These are phyloP conservation scores for Lachancea dasiensis DNA, from an alignment of 805 yeast genomes.

Conservation along the genomic window DNA sequence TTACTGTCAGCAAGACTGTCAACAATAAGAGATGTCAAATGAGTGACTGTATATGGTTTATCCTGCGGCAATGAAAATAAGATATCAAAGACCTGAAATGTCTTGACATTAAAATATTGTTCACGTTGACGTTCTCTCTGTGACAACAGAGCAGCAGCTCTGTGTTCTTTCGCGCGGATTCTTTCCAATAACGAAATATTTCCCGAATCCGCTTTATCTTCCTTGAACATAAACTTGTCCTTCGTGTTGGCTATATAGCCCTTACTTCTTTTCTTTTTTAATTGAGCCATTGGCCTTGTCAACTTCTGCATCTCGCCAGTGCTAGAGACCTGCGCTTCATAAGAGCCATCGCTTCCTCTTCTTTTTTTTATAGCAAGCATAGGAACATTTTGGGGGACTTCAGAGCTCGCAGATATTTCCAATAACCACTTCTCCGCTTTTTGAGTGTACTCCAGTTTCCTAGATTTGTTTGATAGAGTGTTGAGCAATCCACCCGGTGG, in stretches of 20 bases:
- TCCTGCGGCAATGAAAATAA: slow-evolving; percentile 19
- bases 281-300: slow-evolving; percentile 1
- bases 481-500: slow-evolving; percentile 18
- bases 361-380: slow-evolving; percentile 20
- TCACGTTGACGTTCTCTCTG: slow-evolving; percentile 25
- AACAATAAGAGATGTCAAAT: slow-evolving; percentile 23
- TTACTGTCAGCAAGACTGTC: slow-evolving; percentile 30
- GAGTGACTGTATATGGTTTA: slow-evolving; percentile 28
- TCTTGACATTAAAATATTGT: slow-evolving; percentile 26
- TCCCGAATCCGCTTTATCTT: slow-evolving; percentile 13
- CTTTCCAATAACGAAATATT: slow-evolving; percentile 25
- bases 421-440: slow-evolving; percentile 22
- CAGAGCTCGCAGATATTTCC: neutral
- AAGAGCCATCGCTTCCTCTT: slow-evolving; percentile 16
- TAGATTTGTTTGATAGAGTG: slow-evolving; percentile 23
- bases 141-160: slow-evolving; percentile 22
- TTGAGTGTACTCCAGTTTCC: slow-evolving; percentile 24
- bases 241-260: slow-evolving; percentile 19
- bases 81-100: slow-evolving; percentile 28
- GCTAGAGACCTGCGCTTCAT: neutral
- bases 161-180: slow-evolving; percentile 25
- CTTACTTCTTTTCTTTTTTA: slow-evolving; percentile 1
- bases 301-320: no score
- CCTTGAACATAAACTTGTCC: slow-evolving; percentile 15
- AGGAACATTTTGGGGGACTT: slow-evolving; percentile 23